Conservation (phyloP, 129 eudicot species). For the Erigeron canadensis region DNA sequence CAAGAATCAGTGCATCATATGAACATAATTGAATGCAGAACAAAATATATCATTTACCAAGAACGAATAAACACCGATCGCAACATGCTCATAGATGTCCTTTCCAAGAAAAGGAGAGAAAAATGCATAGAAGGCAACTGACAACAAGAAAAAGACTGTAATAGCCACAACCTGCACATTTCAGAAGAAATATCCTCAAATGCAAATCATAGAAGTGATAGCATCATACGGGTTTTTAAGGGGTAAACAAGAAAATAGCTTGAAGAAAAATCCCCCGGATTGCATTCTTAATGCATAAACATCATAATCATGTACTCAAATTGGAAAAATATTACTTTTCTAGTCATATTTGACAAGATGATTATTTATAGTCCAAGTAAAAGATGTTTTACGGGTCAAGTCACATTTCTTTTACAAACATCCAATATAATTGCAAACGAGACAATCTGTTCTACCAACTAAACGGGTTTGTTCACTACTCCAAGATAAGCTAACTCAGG, state of each 20-base stretch:
- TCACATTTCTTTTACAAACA: not conserved
- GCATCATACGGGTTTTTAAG: not conserved
- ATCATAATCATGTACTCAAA: not conserved
- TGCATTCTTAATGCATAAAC: not conserved
- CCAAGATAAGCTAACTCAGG: too few species aligned
- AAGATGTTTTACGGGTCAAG: not conserved
- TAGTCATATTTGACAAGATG: not conserved
- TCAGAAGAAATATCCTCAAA: slow-evolving; percentile 4
- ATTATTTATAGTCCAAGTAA: not conserved
- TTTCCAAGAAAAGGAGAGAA: slow-evolving; percentile 96
- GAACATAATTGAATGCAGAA: not conserved
- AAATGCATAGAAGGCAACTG: slow-evolving; percentile 88
- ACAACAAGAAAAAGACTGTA: slow-evolving; percentile 66
- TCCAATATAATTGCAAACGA: slow-evolving; percentile 1
- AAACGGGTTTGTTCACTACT: not conserved
- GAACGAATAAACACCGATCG: slow-evolving; percentile 73
- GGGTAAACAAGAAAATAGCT: not conserved
- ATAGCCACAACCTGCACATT: slow-evolving; percentile 85
- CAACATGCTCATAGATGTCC: slow-evolving; percentile 63
- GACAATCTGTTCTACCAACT: not conserved
- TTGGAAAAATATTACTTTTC: not conserved
- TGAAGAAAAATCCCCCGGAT: not conserved
- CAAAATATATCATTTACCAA: slow-evolving; percentile 46
- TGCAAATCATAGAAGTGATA: not conserved
- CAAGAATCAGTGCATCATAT: slow-evolving; percentile 14